Evolutionary conservation across 108 stramenopile genomes (phyloP).

Genomic region (Cyclotella atomus): DNA sequence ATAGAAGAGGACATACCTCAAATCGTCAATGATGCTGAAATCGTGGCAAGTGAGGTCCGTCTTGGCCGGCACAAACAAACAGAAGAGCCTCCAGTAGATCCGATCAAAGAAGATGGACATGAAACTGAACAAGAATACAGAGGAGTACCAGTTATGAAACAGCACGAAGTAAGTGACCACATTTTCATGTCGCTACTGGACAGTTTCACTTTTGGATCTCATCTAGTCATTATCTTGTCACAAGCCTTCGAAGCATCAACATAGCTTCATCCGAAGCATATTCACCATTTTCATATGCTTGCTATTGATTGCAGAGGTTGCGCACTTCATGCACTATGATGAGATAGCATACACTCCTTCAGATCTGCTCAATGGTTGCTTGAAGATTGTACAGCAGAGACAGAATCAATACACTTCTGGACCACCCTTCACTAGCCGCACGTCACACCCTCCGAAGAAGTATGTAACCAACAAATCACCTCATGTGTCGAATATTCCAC

Average conservation of each 20-base stretch:
- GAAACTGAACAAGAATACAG: too few species aligned
- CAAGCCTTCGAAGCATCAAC: neutral
- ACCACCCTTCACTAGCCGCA: too few species aligned
- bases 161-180: neutral
- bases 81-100: neutral
- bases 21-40: slow-evolving; percentile 44
- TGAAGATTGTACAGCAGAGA: too few species aligned
- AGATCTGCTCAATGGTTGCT: neutral
- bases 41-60: slow-evolving; percentile 7
- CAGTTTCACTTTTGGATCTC: neutral
- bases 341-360: neutral
- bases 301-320: neutral
- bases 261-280: neutral
- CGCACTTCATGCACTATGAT: neutral
- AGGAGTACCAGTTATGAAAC: neutral
- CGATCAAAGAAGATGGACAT: neutral
- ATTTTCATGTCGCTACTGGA: neutral
- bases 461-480: too few species aligned
- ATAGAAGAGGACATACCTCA: slow-evolving; percentile 46
- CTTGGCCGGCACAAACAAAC: slow-evolving; percentile 5
- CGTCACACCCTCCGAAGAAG: too few species aligned
- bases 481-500: too few species aligned
- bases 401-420: too few species aligned
- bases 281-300: neutral
- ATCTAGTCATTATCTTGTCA: neutral